Evolutionary conservation across 2,329 filamentous ascomycete genomes (phyloP).

Genomic region (Bipolaris bicolor): DNA sequence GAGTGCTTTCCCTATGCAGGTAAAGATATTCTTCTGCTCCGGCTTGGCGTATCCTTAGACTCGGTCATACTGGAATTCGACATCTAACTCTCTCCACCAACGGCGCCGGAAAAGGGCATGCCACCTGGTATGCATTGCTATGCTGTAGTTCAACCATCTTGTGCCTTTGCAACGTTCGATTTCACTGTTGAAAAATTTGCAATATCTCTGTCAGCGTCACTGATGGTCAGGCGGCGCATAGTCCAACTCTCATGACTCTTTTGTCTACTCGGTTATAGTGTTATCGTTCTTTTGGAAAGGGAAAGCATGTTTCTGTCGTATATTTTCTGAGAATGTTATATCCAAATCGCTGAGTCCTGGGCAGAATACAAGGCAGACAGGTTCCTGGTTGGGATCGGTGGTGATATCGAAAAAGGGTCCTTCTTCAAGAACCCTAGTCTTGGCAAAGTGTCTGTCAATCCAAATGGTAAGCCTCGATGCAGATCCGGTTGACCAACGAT

Average conservation of each 20-base stretch:
- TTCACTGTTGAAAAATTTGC: no score
- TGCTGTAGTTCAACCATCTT: conserved; percentile 49
- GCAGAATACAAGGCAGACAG: conserved; percentile 48
- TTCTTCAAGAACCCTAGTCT: conserved; percentile 49
- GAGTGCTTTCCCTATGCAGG: conserved; percentile 47
- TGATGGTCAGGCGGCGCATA: no score
- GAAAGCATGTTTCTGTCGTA: conserved; percentile 28
- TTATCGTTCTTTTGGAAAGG: conserved; percentile 37
- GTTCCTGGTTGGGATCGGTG: conserved; percentile 28
- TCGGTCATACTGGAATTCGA: conserved; percentile 1
- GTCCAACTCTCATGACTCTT: conserved; percentile 16
- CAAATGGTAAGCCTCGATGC: conserved; percentile 49
- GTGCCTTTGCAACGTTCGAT: conserved; percentile 29
- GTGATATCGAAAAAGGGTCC: conserved; percentile 9
- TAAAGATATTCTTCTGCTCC: conserved; percentile 30
- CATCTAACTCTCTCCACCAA: not conserved
- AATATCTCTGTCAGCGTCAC: no score
- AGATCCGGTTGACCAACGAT: conserved; percentile 48
- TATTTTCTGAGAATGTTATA: conserved; percentile 46
- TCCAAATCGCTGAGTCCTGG: conserved; percentile 49
- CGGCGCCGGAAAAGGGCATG: conserved; percentile 37
- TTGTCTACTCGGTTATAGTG: conserved; percentile 39
- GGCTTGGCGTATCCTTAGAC: not conserved
- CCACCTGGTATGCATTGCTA: conserved; percentile 44
- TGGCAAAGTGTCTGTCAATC: conserved; percentile 49